Conservation (phyloP, 768 basidiomycete genomes). For the Hemileccinum rubropunctum region DNA sequence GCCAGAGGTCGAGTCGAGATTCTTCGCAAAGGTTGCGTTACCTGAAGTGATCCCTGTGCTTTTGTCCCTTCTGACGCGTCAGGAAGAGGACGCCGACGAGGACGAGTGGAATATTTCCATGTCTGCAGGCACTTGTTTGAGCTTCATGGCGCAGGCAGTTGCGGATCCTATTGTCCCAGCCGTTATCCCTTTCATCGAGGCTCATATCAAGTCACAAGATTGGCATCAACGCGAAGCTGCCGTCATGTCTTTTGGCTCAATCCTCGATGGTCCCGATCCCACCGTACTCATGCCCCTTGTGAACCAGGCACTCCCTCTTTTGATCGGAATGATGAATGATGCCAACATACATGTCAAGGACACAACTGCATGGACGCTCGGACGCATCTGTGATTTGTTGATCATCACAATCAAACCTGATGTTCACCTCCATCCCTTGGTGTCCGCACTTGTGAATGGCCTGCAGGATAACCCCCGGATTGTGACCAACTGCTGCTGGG, state of each 20-base stretch:
- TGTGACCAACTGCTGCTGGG: constrained; percentile 93
- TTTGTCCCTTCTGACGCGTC: constrained; percentile 80
- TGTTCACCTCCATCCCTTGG: constrained; percentile 77
- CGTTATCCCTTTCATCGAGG: constrained; percentile 97
- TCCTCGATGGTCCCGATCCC: constrained; percentile 94
- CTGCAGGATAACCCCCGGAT: constrained; percentile 82
- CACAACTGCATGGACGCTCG: constrained; percentile 97
- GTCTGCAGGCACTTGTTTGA: constrained; percentile 92
- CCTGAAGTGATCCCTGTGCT: constrained; percentile 95
- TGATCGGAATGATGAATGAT: constrained; percentile 96
- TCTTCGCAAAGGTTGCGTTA: constrained; percentile 92
- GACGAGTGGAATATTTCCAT: constrained; percentile 99
- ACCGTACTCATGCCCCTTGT: constrained; percentile 85
- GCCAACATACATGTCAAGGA: constrained; percentile 85
- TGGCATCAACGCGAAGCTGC: constrained; percentile 98
- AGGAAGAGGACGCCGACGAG: constrained; percentile 96
- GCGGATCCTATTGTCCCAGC: constrained; percentile 87
- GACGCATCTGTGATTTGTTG: constrained; percentile 89
- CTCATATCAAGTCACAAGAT: constrained; percentile 85
- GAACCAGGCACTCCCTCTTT: constrained; percentile 87
- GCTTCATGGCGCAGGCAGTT: constrained; percentile 86
- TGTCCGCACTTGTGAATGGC: constrained; percentile 80
- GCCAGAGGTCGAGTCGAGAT: constrained; percentile 81
- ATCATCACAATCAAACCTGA: constrained; percentile 86
- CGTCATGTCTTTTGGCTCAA: constrained; percentile 97